phyloP scores from a whole-genome alignment of 2,329 filamentous ascomycete species.

The Thyridium curvatum region DNA sequence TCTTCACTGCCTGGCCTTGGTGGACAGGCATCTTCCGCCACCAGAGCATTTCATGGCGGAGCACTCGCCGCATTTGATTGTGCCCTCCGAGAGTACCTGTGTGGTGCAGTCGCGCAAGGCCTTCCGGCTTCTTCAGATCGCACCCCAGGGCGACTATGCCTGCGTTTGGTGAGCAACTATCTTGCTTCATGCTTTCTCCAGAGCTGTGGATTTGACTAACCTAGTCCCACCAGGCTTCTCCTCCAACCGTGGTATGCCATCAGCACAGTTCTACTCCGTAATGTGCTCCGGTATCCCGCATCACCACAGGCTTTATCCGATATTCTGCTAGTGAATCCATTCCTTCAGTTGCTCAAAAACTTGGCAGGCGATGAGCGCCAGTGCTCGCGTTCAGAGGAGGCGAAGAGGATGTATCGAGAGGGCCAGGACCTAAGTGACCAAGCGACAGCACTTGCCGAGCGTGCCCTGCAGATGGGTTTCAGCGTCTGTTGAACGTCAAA shows the following conservation, averaged over 20 bases:
- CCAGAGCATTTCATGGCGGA: not conserved
- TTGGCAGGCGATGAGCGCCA: not conserved
- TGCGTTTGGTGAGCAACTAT: not conserved
- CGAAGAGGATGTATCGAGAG: not conserved
- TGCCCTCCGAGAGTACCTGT: not conserved
- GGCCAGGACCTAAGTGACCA: not conserved
- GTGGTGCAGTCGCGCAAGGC: constrained; percentile 1
- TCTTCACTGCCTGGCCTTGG: constrained; percentile 1
- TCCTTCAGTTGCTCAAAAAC: not conserved
- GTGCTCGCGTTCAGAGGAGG: constrained; percentile 1
- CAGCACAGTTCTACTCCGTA: not conserved
- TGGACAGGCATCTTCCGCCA: not conserved
- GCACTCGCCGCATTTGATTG: not conserved
- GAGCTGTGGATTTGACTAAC: not conserved
- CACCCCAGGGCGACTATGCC: constrained; percentile 1
- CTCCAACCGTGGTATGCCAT: not conserved
- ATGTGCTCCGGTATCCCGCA: constrained; percentile 1
- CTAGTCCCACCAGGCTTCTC: not conserved
- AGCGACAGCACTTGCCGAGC: not conserved
- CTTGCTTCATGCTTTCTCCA: not conserved
- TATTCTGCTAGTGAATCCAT: not conserved
- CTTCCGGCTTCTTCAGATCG: not conserved
- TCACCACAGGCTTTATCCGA: not conserved
- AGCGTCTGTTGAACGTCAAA: no score
- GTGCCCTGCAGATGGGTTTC: no score